Evolutionary conservation across 352 stramenopile genomes (phyloP).

Genomic region (Nothophytophthora sp.): DNA sequence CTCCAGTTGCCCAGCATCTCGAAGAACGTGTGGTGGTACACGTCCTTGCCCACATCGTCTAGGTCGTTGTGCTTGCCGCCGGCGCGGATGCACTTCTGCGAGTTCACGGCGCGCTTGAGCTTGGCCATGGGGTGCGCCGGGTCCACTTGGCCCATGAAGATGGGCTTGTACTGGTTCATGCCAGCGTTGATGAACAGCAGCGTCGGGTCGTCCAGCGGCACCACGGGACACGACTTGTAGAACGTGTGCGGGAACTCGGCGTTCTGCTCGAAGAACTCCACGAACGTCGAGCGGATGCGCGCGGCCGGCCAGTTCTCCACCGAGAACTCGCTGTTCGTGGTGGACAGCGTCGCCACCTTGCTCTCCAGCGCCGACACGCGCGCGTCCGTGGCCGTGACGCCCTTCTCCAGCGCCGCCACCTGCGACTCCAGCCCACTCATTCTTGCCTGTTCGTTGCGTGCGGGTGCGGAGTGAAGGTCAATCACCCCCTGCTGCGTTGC

Average conservation of each 20-base stretch:
- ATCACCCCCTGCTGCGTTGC: too few species aligned
- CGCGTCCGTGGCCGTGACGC: slow-evolving; percentile 21
- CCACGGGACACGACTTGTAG: slow-evolving; percentile 95
- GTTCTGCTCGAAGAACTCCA: slow-evolving; percentile 97
- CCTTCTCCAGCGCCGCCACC: slow-evolving; percentile 31
- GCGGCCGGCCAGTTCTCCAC: slow-evolving; percentile 90
- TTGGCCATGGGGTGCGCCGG: slow-evolving; percentile 92
- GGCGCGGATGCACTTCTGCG: slow-evolving; percentile 99
- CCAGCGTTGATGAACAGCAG: slow-evolving; percentile 99
- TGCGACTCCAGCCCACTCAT: slow-evolving; percentile 38
- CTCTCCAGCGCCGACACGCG: slow-evolving; percentile 22
- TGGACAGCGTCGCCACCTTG: slow-evolving; percentile 18
- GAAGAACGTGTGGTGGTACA: slow-evolving; percentile 99
- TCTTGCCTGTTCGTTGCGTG: neutral
- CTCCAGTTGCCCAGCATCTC: slow-evolving; percentile 99
- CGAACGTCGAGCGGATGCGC: slow-evolving; percentile 97
- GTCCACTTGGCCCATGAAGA: slow-evolving; percentile 98
- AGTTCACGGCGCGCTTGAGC: slow-evolving; percentile 94
- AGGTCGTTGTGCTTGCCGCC: slow-evolving; percentile 99
- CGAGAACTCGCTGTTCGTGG: slow-evolving; percentile 13
- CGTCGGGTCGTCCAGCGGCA: slow-evolving; percentile 98
- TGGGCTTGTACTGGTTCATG: slow-evolving; percentile 99
- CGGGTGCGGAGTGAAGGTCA: too few species aligned
- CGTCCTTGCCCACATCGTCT: slow-evolving; percentile 99
- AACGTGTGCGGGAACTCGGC: slow-evolving; percentile 89